Evolutionary conservation across 2,329 filamentous ascomycete species (phyloP), one percentile per base, ranked within the genome.

Genomic region (Colletotrichum eremochloae): DNA sequence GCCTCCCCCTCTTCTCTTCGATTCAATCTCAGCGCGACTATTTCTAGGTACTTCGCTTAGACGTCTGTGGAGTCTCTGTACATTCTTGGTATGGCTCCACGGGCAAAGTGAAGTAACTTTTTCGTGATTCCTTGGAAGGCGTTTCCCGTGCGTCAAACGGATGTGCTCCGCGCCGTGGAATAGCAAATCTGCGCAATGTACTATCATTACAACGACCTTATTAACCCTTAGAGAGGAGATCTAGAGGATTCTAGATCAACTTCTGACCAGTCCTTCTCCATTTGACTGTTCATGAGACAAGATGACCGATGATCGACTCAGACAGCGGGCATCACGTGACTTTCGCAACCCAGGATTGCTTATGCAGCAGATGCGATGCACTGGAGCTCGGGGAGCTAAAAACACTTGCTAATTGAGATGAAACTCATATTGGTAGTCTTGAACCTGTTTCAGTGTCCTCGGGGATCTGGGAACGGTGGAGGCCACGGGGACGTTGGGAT

Each of bases 141-240:
- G 46, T 24, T 7, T 6, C 7, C 46, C 24, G 24, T 24, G 24
- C 24, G 24, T 24, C 2, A 2, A 12, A 12, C 46, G 6, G 8
- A 46, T 4, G n/a, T 48, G 1, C n/a, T 24, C 46, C 1, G 46
- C 20, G 1, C 20, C 46, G 46, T 48, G 20, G 46, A 4, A 8
- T 12, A 9, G n/a, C 46, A 12, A 5, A 24, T 12, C 46, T 24
- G n/a, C 46, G 12, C 12, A 0, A 12, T 24, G 46, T 0, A 12
- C 12, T 1, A 12, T 24, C n/a, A 12, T 3, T 24, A n/a, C 18
- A 48, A 5, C 5, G 20, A 48, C 8, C 46, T 4, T 8, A 24
- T 2, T 5, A n/a, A 12, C 9, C 3, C n/a, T 7, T 24, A 9
- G 0, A 2, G 3, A 12, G 5, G 9, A 24, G 2, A 48, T 12